These are phyloP conservation scores for Lipomyces mesembrius DNA, from an alignment of 805 yeast genomes.

Conservation along the genomic window DNA sequence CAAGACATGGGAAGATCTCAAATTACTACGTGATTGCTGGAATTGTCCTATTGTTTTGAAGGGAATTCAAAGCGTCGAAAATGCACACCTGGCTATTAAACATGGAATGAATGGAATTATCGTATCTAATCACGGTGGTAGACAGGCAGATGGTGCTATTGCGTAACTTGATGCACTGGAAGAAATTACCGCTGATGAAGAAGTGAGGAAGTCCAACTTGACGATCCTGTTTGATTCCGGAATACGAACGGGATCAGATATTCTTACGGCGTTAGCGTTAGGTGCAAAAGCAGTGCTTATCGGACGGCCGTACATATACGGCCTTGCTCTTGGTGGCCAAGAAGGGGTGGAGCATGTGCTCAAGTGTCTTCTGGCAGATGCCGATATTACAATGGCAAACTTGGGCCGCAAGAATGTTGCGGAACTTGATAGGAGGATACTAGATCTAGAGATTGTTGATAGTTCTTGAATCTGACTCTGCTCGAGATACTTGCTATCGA, in stretches of 20 bases:
- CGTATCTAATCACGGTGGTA: constrained; percentile 78
- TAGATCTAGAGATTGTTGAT: constrained; percentile 1
- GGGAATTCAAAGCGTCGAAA: constrained; percentile 74
- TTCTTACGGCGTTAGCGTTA: constrained; percentile 62
- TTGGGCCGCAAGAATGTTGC: constrained; percentile 23
- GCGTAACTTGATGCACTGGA: constrained; percentile 67
- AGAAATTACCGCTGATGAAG: constrained; percentile 47
- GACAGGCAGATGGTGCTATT: constrained; percentile 60
- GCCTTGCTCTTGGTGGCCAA: constrained; percentile 66
- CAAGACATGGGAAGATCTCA: constrained; percentile 36
- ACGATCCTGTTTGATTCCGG: constrained; percentile 67
- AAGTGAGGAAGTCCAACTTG: constrained; percentile 44
- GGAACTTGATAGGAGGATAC: constrained; percentile 16
- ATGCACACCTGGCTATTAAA: constrained; percentile 65
- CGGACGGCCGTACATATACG: constrained; percentile 66
- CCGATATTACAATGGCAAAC: constrained; percentile 34
- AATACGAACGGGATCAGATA: constrained; percentile 64
- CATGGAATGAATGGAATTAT: constrained; percentile 71
- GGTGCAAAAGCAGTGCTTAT: constrained; percentile 67
- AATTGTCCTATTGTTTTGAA: constrained; percentile 53
- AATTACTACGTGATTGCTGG: constrained; percentile 33
- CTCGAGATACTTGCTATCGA: too few species aligned
- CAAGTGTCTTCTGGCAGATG: constrained; percentile 33
- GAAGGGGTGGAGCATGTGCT: constrained; percentile 54
- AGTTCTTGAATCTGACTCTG: background rate